Conservation (phyloP, 2,329 filamentous ascomycete genomes). For the Cordyceps tenuipes region DNA sequence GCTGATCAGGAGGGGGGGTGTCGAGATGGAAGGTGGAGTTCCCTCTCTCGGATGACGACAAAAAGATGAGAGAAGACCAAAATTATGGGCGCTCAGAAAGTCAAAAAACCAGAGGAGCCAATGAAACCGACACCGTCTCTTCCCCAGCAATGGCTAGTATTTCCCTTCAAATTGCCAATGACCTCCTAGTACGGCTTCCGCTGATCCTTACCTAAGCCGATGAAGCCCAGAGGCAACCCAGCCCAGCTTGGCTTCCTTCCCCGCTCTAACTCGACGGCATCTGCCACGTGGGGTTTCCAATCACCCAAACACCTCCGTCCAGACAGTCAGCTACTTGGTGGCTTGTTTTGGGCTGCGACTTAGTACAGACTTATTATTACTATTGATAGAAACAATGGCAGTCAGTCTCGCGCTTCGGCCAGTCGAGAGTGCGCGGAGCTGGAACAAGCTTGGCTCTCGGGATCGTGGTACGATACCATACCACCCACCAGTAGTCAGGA, state of each 20-base stretch:
- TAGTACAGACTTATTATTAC: not conserved
- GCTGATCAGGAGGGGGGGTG: not conserved
- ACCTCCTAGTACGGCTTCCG: not conserved
- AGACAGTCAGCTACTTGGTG: too few relatives aligned
- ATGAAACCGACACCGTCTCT: not conserved
- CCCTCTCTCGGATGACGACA: too few relatives aligned
- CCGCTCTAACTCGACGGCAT: not conserved
- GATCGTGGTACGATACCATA: too few relatives aligned
- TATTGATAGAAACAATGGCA: not conserved
- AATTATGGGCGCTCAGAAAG: not conserved
- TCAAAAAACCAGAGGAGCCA: not conserved
- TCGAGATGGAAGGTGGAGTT: not conserved
- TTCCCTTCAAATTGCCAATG: not conserved
- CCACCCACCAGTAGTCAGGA: too few relatives aligned
- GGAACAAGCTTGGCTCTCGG: not conserved
- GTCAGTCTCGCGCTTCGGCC: not conserved
- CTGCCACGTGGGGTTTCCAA: slow-evolving; percentile 8
- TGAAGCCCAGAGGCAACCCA: not conserved
- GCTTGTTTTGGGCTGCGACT: not conserved
- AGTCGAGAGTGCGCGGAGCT: not conserved
- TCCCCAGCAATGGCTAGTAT: not conserved
- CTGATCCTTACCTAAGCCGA: too few relatives aligned
- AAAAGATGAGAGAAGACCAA: not conserved
- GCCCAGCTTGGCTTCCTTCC: not conserved
- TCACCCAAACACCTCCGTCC: not conserved